Conservation (phyloP, 768 basidiomycete genomes). For the Cytidiella melzeri region DNA sequence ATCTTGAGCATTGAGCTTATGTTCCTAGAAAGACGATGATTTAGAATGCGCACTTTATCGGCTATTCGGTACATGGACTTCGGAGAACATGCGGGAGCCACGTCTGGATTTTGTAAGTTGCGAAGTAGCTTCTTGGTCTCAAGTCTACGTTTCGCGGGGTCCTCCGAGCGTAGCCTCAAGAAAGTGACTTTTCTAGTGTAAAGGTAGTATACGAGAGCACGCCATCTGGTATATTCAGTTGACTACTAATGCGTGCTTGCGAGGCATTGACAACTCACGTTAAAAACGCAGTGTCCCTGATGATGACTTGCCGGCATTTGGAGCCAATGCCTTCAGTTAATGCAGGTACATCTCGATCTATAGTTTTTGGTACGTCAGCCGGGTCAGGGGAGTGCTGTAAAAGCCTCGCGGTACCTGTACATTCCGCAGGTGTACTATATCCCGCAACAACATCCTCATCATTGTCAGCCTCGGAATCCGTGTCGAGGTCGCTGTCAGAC, state of each 20-base stretch:
- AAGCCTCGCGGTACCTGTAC: not conserved
- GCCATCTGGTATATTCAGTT: not conserved
- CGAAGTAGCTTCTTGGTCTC: not conserved
- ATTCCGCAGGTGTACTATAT: not conserved
- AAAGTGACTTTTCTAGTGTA: not conserved
- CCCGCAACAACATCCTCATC: not conserved
- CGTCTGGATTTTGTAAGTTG: not conserved
- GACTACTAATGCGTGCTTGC: not conserved
- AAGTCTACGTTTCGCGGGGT: not conserved
- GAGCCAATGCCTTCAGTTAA: not conserved
- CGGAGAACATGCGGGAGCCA: not conserved
- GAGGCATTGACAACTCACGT: not conserved
- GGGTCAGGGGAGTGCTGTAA: not conserved
- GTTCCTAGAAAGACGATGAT: too few relatives aligned
- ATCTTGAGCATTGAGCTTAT: too few relatives aligned
- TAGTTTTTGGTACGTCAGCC: not conserved
- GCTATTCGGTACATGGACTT: too few relatives aligned
- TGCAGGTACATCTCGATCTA: not conserved
- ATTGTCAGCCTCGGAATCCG: not conserved
- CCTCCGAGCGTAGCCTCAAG: not conserved
- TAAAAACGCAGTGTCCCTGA: not conserved
- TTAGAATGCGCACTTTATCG: too few relatives aligned
- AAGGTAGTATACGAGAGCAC: not conserved
- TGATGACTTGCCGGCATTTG: not conserved
- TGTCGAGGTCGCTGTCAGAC: not conserved